Conservation (phyloP, 2,329 filamentous ascomycete species). For the Ophiosphaerella herpotricha region DNA sequence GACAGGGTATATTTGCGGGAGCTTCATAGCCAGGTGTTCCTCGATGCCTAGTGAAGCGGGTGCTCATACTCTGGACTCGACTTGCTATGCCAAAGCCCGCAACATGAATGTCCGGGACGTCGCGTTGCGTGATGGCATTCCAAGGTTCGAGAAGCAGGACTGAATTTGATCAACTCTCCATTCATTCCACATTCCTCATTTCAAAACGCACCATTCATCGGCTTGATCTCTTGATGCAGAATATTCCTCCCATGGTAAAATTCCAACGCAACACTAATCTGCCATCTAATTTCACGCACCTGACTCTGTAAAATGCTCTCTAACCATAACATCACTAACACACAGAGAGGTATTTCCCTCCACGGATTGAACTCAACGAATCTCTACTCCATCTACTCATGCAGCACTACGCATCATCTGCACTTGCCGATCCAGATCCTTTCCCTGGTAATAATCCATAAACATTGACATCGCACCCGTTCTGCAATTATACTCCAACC, state of each 20-base stretch:
- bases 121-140: constrained; percentile 9
- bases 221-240: constrained; percentile 20
- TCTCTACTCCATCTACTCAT: neutral
- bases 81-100: constrained; percentile 20
- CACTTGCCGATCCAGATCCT: constrained; percentile 13
- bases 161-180: neutral
- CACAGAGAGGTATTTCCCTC: no score
- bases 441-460: constrained; percentile 16
- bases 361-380: no score
- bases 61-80: constrained; percentile 11
- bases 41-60: constrained; percentile 6
- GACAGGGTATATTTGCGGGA: constrained; percentile 2
- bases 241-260: constrained; percentile 17
- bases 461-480: constrained; percentile 12
- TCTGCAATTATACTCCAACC: constrained; percentile 10
- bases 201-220: constrained; percentile 11
- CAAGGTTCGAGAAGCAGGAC: constrained; percentile 8
- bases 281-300: constrained; percentile 16
- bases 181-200: neutral
- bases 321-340: neutral
- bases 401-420: constrained; percentile 13
- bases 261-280: constrained; percentile 17
- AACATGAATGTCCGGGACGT: constrained; percentile 13
- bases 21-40: constrained; percentile 17
- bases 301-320: constrained; percentile 18